Conservation (phyloP, 1,284 basidiomycete species). For the Ganoderma lucidum region DNA sequence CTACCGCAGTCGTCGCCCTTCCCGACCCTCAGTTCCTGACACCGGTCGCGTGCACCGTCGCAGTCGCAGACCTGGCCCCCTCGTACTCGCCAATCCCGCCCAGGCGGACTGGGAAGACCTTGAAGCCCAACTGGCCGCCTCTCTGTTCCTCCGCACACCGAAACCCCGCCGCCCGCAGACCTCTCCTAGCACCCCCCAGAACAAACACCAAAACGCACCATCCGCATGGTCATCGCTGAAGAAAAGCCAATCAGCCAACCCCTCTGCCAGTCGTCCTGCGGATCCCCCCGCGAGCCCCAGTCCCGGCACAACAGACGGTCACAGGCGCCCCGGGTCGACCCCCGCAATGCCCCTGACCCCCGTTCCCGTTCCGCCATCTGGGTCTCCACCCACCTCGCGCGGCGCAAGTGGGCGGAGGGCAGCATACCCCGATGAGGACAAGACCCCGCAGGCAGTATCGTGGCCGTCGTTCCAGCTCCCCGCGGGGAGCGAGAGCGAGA, state of each 20-base stretch:
- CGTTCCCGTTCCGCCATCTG: slow-evolving; percentile 6
- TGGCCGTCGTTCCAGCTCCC: slow-evolving; percentile 11
- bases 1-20: slow-evolving; percentile 23
- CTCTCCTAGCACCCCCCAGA: slow-evolving; percentile 12
- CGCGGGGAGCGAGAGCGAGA: background rate
- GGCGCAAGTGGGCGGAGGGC: background rate
- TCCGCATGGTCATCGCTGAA: background rate
- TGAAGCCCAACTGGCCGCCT: slow-evolving; percentile 16
- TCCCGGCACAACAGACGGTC: background rate
- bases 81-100: slow-evolving; percentile 29
- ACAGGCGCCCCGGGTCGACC: slow-evolving; percentile 22
- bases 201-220: background rate
- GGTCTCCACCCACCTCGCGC: slow-evolving; percentile 8
- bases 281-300: background rate
- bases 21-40: slow-evolving; percentile 8
- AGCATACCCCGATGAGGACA: background rate
- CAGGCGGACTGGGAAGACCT: slow-evolving; percentile 20
- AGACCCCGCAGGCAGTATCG: slow-evolving; percentile 12
- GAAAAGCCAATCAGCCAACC: background rate
- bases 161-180: slow-evolving; percentile 20
- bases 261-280: background rate
- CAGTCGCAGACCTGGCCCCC: slow-evolving; percentile 28
- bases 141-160: slow-evolving; percentile 14
- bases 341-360: slow-evolving; percentile 18
- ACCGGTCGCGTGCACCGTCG: slow-evolving; percentile 20